phyloP scores from a whole-genome alignment of 202 grass and related monocot species.

The Hordeum pubiflorum region DNA sequence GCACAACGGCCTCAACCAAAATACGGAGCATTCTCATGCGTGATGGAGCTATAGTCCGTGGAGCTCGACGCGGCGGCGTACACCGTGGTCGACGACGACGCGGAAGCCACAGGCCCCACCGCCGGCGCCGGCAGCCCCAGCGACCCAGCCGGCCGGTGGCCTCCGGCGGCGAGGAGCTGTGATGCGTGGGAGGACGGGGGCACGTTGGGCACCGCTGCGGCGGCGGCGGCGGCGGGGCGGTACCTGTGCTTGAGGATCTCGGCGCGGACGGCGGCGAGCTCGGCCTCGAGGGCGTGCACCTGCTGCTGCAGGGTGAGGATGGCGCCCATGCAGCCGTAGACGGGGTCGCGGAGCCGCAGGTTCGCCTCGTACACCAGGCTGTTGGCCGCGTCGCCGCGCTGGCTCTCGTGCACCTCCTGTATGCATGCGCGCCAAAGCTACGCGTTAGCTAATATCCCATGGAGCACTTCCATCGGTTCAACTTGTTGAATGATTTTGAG shows the following conservation, averaged over 20 bases:
- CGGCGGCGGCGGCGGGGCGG: slow-evolving; percentile 5
- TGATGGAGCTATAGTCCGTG: slow-evolving; percentile 94
- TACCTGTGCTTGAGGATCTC: slow-evolving; percentile 71
- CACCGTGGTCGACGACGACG: slow-evolving; percentile 57
- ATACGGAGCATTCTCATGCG: slow-evolving; percentile 77
- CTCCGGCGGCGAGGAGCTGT: slow-evolving; percentile 45
- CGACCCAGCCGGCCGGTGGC: neutral
- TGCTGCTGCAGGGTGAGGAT: slow-evolving; percentile 83
- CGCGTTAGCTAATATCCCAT: neutral
- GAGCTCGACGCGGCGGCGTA: slow-evolving; percentile 78
- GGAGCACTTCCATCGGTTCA: neutral
- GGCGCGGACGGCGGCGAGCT: slow-evolving; percentile 53
- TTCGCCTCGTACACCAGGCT: slow-evolving; percentile 95
- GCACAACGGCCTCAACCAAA: slow-evolving; percentile 40
- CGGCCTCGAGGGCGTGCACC: slow-evolving; percentile 70
- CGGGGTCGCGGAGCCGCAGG: slow-evolving; percentile 69
- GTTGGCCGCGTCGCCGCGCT: slow-evolving; percentile 71
- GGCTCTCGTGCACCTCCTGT: slow-evolving; percentile 86
- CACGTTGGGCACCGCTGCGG: slow-evolving; percentile 12
- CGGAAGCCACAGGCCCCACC: slow-evolving; percentile 16
- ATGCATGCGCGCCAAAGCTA: neutral
- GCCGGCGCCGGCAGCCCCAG: neutral
- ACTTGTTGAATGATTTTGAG: neutral
- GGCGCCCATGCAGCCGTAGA: slow-evolving; percentile 91
- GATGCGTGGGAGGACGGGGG: slow-evolving; percentile 54